Base-by-base conservation (phyloP, 202 grass and related monocot genomes). In the Setaria italica region DNA sequence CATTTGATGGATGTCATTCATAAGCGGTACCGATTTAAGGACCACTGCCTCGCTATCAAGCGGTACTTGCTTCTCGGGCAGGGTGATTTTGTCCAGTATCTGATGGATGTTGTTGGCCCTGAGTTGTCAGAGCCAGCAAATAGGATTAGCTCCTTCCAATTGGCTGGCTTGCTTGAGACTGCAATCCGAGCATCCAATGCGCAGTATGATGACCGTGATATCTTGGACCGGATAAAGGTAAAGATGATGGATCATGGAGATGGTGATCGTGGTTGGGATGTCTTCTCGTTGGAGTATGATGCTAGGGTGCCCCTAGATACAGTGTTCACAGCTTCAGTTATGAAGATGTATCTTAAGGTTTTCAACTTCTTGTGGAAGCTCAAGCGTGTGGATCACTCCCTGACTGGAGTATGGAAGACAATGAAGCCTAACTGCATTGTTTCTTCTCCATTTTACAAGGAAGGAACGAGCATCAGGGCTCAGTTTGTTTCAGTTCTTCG, bases 311-410 rank as follows among this genome's bases (percentile, higher is more conserved):
- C 95, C 55, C 47, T 98, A 35, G 95, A 98, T 70, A 95, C 95
- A 2, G 87, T 98, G 59, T 98, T 98, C 77, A 98, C 89, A 2
- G 90, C 91, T 67, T 91, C 91, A 66, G 89, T 98, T 29, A 98
- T 98, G 95, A 98, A 95, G 71, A 88, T 80, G 71, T 98, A 98
- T 74, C 91, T 98, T 17, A 95, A 90, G 72, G 92, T 98, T 87
- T 98, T 98, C 63, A 98, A 98, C 76, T 98, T 92, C 53, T 46
- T 98, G n/a, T 98, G 93, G 95, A 98, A 92, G 83, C 89, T 98
- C 59, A 98, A 95, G 62, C 85, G 93, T 11, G 91, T 95, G 41
- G 95, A 98, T 50, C 92, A 98, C 71, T 90, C 95, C 48, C 79
- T 98, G 37, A 94, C 91, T 59, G 90, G 88, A 46, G 81, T 98